These are phyloP conservation scores for Alternaria brassicae DNA, from an alignment of 2,329 filamentous ascomycete genomes.

Conservation along the genomic window DNA sequence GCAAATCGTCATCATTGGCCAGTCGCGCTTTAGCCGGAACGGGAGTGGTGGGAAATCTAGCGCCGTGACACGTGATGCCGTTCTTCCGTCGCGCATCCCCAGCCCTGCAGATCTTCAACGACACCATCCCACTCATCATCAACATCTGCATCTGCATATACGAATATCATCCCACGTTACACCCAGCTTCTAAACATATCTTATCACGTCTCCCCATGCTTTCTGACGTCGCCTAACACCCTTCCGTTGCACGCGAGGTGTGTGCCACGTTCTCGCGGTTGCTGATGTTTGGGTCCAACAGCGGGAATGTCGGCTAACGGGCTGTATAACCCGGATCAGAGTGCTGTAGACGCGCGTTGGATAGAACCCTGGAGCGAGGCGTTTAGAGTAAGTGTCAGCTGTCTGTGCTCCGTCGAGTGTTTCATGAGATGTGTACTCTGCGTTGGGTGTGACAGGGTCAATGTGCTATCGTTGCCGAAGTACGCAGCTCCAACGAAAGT, in stretches of 20 bases:
- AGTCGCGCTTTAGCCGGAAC: conserved; percentile 18
- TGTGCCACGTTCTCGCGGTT: conserved; percentile 10
- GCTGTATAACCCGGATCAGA: conserved; percentile 41
- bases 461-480: neutral
- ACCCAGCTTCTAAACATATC: conserved; percentile 11
- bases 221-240: neutral
- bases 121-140: conserved; percentile 9
- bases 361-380: conserved; percentile 43
- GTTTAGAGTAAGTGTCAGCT: conserved; percentile 37
- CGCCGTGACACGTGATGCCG: conserved; percentile 22
- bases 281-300: conserved; percentile 15
- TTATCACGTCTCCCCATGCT: conserved; percentile 2
- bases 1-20: conserved; percentile 13
- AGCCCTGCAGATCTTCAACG: conserved; percentile 4
- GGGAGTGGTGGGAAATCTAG: conserved; percentile 24
- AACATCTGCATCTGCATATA: conserved; percentile 10
- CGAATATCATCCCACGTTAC: neutral
- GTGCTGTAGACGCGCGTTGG: conserved; percentile 34
- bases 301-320: conserved; percentile 37
- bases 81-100: neutral
- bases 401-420: neutral
- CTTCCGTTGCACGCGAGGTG: conserved; percentile 15
- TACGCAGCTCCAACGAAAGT: neutral
- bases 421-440: neutral
- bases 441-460: neutral